A percentile compares a stretch with the other conserved stretches of the same genome.
These are phyloP conservation scores for Phlyctochytrium planicorne DNA, from an alignment of 192 early-diverging fungal genomes.

Conservation along the genomic window DNA sequence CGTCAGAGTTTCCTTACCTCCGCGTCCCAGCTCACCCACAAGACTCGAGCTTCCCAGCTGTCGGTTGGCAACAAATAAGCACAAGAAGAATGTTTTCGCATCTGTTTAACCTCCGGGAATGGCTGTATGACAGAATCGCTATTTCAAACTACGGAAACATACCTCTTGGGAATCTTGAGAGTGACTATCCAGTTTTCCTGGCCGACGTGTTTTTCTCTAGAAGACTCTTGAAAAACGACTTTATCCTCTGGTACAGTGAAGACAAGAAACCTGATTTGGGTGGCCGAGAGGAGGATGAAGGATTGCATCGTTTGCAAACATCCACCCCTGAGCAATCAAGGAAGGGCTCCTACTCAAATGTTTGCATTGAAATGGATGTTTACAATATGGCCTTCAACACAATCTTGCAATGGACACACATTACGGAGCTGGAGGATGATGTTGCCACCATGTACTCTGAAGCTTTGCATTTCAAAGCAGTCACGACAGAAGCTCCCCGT, in stretches of 20 bases:
- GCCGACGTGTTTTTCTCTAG: conserved; percentile 85
- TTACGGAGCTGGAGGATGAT: conserved; percentile 77
- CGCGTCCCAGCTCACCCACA: conserved; percentile 67
- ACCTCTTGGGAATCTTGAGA: conserved; percentile 86
- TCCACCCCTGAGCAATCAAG: conserved; percentile 68
- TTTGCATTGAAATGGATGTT: conserved; percentile 84
- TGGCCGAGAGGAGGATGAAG: conserved; percentile 73
- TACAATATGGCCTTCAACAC: conserved; percentile 81
- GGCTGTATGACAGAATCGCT: conserved; percentile 69
- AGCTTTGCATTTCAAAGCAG: not conserved
- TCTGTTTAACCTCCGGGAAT: conserved; percentile 72
- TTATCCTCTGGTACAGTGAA: conserved; percentile 89
- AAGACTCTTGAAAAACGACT: conserved; percentile 70
- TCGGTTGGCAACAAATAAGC: conserved; percentile 82
- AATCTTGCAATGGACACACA: conserved; percentile 68
- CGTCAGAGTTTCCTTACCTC: conserved; percentile 73
- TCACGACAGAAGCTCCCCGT: not conserved
- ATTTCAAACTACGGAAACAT: conserved; percentile 80
- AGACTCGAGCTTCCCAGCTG: conserved; percentile 70
- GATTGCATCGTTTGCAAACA: not conserved
- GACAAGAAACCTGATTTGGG: conserved; percentile 82
- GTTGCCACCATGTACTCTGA: conserved; percentile 9
- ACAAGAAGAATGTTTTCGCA: conserved; percentile 72
- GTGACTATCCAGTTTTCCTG: conserved; percentile 77
- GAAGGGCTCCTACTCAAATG: conserved; percentile 73